Base-by-base conservation (phyloP, 2,329 filamentous ascomycete genomes). In the Taxawa tesnikishii region DNA sequence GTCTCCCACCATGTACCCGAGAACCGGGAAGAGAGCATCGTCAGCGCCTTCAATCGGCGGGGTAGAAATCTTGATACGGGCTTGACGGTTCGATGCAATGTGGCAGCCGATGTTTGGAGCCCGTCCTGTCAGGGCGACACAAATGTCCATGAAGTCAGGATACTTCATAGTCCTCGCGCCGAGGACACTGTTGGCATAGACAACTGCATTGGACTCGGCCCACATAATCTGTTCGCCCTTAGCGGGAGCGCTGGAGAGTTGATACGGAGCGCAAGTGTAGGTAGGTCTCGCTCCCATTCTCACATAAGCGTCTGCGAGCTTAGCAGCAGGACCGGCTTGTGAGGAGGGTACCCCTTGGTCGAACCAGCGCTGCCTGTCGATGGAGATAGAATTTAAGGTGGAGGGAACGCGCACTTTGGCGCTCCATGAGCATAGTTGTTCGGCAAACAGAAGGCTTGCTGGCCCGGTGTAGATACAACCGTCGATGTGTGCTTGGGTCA, bases 201-300 rank as follows among this genome's bases (percentile, higher is more conserved):
- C 55, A 0, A 65, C 62, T 0, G 59, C 62, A 36, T 65, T 65
- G 0, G 60, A 64, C 38, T 64, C 60, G 1, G 54, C 58, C 58
- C 61, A 65, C 0, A 48, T 58, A 3, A 65, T 47, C 15, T 64
- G 47, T 9, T 65, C 56, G 4, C 58, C 61, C 2, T 24, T 13
- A 5, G 43, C 40, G 1, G 57, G 58, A 11, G 45, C 46, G 16
- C 33, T 50, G 1, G 58, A 50, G 0, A 64, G 52, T 3, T 51
- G 44, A 33, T 65, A 65, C 0, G 62, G 62, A 0, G 60, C 58
- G 30, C 61, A 65, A 3, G 60, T 65, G 31, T 61, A 65, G 2
- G 50, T 63, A 7, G 51, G 50, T 2, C 35, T 39, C 0, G 58
- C 59, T 4, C 60, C 62, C 56, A 65, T 59, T 4, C 47, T 44